A percentile compares a stretch with the other conserved stretches of the same genome.
Conservation (phyloP, 768 basidiomycete species). For the Hericium coralloides region DNA sequence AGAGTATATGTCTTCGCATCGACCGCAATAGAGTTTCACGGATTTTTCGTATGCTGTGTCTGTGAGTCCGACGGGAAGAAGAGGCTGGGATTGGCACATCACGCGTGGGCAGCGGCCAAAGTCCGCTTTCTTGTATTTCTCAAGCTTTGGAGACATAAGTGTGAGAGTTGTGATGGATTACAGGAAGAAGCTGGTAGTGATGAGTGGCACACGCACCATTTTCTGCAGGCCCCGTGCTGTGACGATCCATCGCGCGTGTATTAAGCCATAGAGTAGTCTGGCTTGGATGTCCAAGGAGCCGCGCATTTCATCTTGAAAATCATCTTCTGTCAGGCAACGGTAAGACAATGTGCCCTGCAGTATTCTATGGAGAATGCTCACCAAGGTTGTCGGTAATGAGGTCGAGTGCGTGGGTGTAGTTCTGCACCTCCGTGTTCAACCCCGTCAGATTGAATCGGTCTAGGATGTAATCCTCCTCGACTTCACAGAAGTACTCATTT, state of each 20-base stretch:
- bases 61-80: conserved; percentile 93
- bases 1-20: conserved; percentile 97
- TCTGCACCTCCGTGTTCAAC: conserved; percentile 90
- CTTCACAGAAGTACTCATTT: conserved; percentile 99
- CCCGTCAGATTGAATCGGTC: conserved; percentile 98
- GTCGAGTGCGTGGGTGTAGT: conserved; percentile 90
- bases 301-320: conserved; percentile 88
- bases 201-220: conserved; percentile 52
- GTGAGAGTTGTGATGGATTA: background rate
- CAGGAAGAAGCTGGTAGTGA: background rate
- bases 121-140: conserved; percentile 97
- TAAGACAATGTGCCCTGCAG: background rate
- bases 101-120: conserved; percentile 98
- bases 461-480: conserved; percentile 97
- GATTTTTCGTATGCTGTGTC: conserved; percentile 98
- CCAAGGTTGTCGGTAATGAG: conserved; percentile 94
- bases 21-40: conserved; percentile 96
- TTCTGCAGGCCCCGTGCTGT: conserved; percentile 89
- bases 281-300: conserved; percentile 92
- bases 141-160: conserved; percentile 44
- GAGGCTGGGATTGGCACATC: conserved; percentile 87
- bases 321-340: conserved; percentile 56
- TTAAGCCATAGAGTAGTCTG: conserved; percentile 87
- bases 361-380: conserved; percentile 26
- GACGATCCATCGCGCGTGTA: conserved; percentile 95